phyloP scores from a whole-genome alignment of 2,329 filamentous ascomycete genomes.

The Mollisia scopiformis region DNA sequence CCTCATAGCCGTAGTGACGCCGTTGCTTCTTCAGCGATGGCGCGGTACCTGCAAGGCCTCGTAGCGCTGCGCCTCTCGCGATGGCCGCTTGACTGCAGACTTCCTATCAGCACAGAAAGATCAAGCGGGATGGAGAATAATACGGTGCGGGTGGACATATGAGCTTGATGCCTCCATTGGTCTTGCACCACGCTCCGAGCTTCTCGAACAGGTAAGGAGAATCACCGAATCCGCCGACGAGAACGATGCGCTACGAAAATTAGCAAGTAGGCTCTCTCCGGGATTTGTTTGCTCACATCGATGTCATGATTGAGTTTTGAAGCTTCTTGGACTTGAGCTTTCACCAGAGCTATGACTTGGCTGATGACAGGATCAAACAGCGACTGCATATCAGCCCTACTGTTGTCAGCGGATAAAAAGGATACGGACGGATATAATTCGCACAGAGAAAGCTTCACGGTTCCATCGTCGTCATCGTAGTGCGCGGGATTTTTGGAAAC shows the following conservation, averaged over 20 bases:
- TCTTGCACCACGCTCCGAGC: slow-evolving; percentile 21
- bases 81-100: slow-evolving; percentile 25
- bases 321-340: slow-evolving; percentile 30
- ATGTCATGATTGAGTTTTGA: neutral
- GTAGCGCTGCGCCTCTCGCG: slow-evolving; percentile 24
- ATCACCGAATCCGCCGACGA: slow-evolving; percentile 10
- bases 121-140: neutral
- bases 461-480: slow-evolving; percentile 20
- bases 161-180: slow-evolving; percentile 25
- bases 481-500: slow-evolving; percentile 15
- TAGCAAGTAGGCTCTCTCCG: neutral
- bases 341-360: slow-evolving; percentile 22
- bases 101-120: neutral
- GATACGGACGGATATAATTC: neutral
- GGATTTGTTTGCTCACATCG: neutral
- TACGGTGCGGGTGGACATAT: slow-evolving; percentile 13
- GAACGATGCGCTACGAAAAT: slow-evolving; percentile 19
- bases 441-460: slow-evolving; percentile 25
- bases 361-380: slow-evolving; percentile 31
- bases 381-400: slow-evolving; percentile 26
- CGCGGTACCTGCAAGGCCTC: slow-evolving; percentile 20
- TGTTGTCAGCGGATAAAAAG: too few species aligned
- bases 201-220: slow-evolving; percentile 23
- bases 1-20: neutral
- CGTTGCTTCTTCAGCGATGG: neutral